A percentile compares a stretch with the other conserved stretches of the same genome.
Evolutionary conservation across 495 filamentous ascomycete genomes (phyloP).

Genomic region (Xylaria intraflava): DNA sequence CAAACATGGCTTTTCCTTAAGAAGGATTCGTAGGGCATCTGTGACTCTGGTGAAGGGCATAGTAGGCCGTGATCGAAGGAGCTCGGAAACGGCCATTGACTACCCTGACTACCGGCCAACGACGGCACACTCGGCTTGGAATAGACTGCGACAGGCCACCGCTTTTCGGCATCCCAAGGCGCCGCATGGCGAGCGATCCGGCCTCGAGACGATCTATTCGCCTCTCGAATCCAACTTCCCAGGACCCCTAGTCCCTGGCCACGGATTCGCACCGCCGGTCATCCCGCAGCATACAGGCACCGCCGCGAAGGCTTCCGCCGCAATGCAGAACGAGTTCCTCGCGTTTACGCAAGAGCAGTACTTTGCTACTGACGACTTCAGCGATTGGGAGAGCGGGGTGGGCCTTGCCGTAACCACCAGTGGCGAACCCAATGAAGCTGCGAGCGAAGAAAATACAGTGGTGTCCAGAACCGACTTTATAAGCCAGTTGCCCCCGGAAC

Average conservation of each 20-base stretch:
- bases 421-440: slow-evolving; percentile 36
- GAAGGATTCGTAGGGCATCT: slow-evolving; percentile 45
- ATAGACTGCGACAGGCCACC: slow-evolving; percentile 41
- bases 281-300: slow-evolving; percentile 54
- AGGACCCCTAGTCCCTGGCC: slow-evolving; percentile 40
- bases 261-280: slow-evolving; percentile 43
- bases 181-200: slow-evolving; percentile 26
- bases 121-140: slow-evolving; percentile 43
- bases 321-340: slow-evolving; percentile 55
- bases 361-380: slow-evolving; percentile 27
- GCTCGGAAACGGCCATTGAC: slow-evolving; percentile 29
- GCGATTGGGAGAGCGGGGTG: slow-evolving; percentile 73
- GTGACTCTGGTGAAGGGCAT: slow-evolving; percentile 45
- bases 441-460: slow-evolving; percentile 16
- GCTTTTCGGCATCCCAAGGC: slow-evolving; percentile 43
- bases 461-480: slow-evolving; percentile 56
- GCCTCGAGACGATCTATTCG: slow-evolving; percentile 29
- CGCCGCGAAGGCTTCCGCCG: slow-evolving; percentile 64
- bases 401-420: slow-evolving; percentile 59
- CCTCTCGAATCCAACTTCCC: slow-evolving; percentile 31
- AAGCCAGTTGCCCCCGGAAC: slow-evolving; percentile 58
- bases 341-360: slow-evolving; percentile 22
- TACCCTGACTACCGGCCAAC: slow-evolving; percentile 35
- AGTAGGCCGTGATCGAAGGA: slow-evolving; percentile 40
- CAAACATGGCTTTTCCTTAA: slow-evolving; percentile 26